Conservation (phyloP, 2,329 filamentous ascomycete genomes). For the Penicillium oxalicum region DNA sequence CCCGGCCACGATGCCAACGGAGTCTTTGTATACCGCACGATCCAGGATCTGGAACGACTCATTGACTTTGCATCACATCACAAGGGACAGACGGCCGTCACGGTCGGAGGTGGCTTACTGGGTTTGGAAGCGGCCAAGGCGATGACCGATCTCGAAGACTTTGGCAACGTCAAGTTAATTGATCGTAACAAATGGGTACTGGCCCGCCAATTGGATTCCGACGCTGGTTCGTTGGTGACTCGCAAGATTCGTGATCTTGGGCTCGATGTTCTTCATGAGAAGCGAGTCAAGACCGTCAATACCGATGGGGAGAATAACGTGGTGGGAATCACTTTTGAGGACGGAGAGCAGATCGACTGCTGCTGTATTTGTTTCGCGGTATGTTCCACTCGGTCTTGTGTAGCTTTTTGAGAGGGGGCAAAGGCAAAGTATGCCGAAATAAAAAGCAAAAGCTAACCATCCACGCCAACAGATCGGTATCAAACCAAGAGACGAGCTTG, state of each 20-base stretch:
- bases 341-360: slow-evolving; percentile 70
- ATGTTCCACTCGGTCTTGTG: slow-evolving; percentile 18
- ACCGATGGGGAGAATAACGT: slow-evolving; percentile 63
- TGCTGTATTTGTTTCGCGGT: slow-evolving; percentile 78
- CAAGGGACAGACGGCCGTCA: slow-evolving; percentile 64
- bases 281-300: slow-evolving; percentile 66
- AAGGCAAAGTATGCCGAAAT: too few species aligned
- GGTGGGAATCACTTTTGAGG: slow-evolving; percentile 70
- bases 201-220: slow-evolving; percentile 72
- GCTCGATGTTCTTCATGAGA: slow-evolving; percentile 72
- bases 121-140: slow-evolving; percentile 87
- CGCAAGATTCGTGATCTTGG: slow-evolving; percentile 75
- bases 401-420: neutral
- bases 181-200: slow-evolving; percentile 80
- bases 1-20: slow-evolving; percentile 74
- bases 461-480: slow-evolving; percentile 61
- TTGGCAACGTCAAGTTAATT: slow-evolving; percentile 67
- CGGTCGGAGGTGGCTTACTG: slow-evolving; percentile 77
- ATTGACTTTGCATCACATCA: slow-evolving; percentile 65
- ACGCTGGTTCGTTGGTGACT: slow-evolving; percentile 75
- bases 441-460: slow-evolving; percentile 2
- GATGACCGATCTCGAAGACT: slow-evolving; percentile 78
- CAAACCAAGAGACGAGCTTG: slow-evolving; percentile 71
- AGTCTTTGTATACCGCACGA: slow-evolving; percentile 84
- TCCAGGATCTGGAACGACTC: slow-evolving; percentile 70